Evolutionary conservation across 1,284 basidiomycete species (phyloP).

Genomic region (Cryptococcus sp.): DNA sequence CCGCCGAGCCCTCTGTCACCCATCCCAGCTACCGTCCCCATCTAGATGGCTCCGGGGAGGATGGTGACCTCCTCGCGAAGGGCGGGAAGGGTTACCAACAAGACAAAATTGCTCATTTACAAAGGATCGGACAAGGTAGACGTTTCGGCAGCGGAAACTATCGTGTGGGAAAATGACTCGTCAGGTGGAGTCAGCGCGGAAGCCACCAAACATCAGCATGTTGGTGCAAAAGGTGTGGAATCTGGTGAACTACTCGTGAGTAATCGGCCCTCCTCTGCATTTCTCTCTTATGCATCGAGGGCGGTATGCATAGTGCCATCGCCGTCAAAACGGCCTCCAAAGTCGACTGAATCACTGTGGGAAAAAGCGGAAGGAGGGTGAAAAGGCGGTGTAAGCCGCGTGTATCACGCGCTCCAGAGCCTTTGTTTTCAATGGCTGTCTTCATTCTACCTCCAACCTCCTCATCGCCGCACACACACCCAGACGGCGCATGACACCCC

Average conservation of each 20-base stretch:
- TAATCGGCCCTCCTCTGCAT: slow-evolving; percentile 31
- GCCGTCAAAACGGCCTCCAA: slow-evolving; percentile 25
- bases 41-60: slow-evolving; percentile 22
- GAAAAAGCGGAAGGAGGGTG: slow-evolving; percentile 1
- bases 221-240: slow-evolving; percentile 51
- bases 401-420: not conserved
- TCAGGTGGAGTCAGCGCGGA: slow-evolving; percentile 20
- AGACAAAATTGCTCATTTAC: slow-evolving; percentile 80
- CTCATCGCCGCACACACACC: too few relatives aligned
- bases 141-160: slow-evolving; percentile 78
- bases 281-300: slow-evolving; percentile 38
- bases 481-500: too few relatives aligned
- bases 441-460: too few relatives aligned
- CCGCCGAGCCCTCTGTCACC: not conserved
- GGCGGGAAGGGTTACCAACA: slow-evolving; percentile 72
- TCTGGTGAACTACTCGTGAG: slow-evolving; percentile 51
- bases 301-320: slow-evolving; percentile 14
- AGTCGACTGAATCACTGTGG: slow-evolving; percentile 18
- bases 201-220: slow-evolving; percentile 43
- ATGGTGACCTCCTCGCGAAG: slow-evolving; percentile 48
- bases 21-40: slow-evolving; percentile 8
- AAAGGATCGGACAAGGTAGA: slow-evolving; percentile 79
- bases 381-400: slow-evolving; percentile 2
- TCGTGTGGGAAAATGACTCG: slow-evolving; percentile 43
- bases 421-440: slow-evolving; percentile 1